These are phyloP conservation scores for Apophysomyces elegans DNA, from an alignment of 371 early-diverging fungal genomes.

Conservation along the genomic window DNA sequence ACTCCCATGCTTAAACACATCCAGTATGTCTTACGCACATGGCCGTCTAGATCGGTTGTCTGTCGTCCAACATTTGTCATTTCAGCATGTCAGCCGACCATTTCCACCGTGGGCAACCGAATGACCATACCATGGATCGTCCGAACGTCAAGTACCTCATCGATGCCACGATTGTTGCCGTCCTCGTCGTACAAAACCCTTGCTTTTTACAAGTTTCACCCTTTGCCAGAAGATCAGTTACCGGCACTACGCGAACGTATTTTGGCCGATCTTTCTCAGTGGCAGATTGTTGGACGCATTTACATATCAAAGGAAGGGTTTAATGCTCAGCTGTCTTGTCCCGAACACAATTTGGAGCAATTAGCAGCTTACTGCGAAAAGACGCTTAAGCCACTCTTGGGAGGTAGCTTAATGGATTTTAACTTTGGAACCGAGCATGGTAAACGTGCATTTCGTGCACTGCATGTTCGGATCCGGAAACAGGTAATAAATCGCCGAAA, in stretches of 20 bases:
- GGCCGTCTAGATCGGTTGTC: not conserved
- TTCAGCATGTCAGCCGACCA: not conserved
- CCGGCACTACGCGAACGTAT: conserved; percentile 53
- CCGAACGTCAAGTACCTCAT: not conserved
- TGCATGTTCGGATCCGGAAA: conserved; percentile 75
- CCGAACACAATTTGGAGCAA: conserved; percentile 48
- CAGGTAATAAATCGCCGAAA: conserved; percentile 41
- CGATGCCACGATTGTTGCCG: conserved; percentile 19
- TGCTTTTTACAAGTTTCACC: conserved; percentile 76
- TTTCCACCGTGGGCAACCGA: not conserved
- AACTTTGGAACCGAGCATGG: conserved; percentile 75
- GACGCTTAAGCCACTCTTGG: conserved; percentile 32
- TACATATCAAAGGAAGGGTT: conserved; percentile 82
- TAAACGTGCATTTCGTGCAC: conserved; percentile 62
- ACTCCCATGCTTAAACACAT: not conserved
- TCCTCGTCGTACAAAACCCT: conserved; percentile 62
- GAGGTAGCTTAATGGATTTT: conserved; percentile 57
- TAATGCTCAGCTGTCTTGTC: conserved; percentile 84
- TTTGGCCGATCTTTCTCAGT: conserved; percentile 46
- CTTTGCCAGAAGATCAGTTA: conserved; percentile 43
- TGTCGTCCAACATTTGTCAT: no score
- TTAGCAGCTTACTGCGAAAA: conserved; percentile 43
- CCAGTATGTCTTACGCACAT: not conserved
- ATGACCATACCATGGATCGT: not conserved
- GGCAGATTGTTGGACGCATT: conserved; percentile 74